Percentiles rank a stretch among this genome's conserved stretches.
Conservation (phyloP, 2,329 filamentous ascomycete genomes). For the Simplicillium sp. region DNA sequence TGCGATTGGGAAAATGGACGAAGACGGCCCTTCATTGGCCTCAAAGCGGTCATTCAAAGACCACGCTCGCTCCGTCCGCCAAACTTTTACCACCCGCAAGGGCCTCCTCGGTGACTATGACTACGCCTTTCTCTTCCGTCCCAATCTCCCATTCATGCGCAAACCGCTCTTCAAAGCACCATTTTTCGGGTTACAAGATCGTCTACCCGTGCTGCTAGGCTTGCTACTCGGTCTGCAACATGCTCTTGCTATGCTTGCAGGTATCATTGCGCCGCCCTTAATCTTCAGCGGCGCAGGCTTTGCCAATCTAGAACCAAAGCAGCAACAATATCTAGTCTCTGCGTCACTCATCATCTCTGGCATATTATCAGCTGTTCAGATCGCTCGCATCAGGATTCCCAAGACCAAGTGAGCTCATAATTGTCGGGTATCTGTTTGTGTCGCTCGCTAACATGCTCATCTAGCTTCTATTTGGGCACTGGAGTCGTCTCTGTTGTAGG, state of each 20-base stretch:
- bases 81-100: slow-evolving; percentile 47
- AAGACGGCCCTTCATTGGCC: slow-evolving; percentile 41
- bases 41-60: slow-evolving; percentile 30
- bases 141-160: slow-evolving; percentile 71
- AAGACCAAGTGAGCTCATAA: slow-evolving; percentile 44
- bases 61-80: slow-evolving; percentile 17
- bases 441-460: no score
- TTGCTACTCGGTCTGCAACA: slow-evolving; percentile 62
- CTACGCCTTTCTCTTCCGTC: slow-evolving; percentile 80
- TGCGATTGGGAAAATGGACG: slow-evolving; percentile 35
- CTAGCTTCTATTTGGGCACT: slow-evolving; percentile 66
- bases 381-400: slow-evolving; percentile 65
- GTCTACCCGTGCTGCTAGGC: slow-evolving; percentile 58
- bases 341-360: slow-evolving; percentile 72
- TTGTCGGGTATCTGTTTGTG: no score
- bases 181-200: slow-evolving; percentile 71
- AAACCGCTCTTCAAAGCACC: slow-evolving; percentile 43
- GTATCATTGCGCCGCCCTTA: slow-evolving; percentile 70
- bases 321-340: slow-evolving; percentile 71
- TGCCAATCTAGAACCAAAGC: slow-evolving; percentile 49
- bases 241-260: slow-evolving; percentile 65
- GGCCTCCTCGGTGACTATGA: slow-evolving; percentile 81
- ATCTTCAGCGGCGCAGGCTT: slow-evolving; percentile 54
- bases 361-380: slow-evolving; percentile 65
- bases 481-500: slow-evolving; percentile 73